A percentile compares a stretch with the other conserved stretches of the same genome.
Conservation (phyloP, 352 stramenopile genomes). For the Globisporangium viniferum region DNA sequence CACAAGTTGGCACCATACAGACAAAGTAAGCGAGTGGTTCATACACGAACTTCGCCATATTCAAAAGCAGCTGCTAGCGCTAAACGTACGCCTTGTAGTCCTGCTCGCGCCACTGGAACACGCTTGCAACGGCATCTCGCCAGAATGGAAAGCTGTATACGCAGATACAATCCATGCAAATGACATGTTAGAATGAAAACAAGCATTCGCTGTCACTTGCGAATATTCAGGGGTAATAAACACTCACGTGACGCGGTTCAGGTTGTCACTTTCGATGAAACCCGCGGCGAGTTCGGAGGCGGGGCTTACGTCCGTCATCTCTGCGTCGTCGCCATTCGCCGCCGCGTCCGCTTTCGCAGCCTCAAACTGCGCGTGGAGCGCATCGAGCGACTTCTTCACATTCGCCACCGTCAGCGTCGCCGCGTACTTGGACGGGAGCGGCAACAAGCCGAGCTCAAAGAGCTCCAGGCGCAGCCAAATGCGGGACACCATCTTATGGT, state of each 20-base stretch:
- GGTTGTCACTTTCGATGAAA: conserved; percentile 66
- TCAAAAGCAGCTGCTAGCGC: neutral
- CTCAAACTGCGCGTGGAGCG: conserved; percentile 49
- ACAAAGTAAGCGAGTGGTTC: neutral
- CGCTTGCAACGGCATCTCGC: conserved; percentile 51
- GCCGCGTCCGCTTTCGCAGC: conserved; percentile 7
- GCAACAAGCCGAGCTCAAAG: conserved; percentile 79
- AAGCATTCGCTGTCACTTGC: neutral
- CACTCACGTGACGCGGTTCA: conserved; percentile 31
- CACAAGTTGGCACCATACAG: neutral
- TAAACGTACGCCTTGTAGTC: conserved; percentile 56
- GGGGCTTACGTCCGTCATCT: conserved; percentile 32
- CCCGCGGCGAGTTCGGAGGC: neutral
- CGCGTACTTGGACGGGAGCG: conserved; percentile 68
- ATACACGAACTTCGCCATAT: neutral
- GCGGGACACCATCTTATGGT: conserved; percentile 25
- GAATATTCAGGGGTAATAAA: neutral
- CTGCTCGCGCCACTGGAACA: conserved; percentile 80
- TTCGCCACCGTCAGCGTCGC: conserved; percentile 59
- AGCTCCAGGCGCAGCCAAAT: conserved; percentile 85
- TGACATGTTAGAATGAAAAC: neutral
- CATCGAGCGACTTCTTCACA: conserved; percentile 56
- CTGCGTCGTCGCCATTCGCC: conserved; percentile 31
- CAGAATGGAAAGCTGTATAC: conserved; percentile 47
- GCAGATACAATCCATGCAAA: neutral